Base-by-base conservation (phyloP, 495 filamentous ascomycete genomes). In the Staphylotrichum tortipilum region DNA sequence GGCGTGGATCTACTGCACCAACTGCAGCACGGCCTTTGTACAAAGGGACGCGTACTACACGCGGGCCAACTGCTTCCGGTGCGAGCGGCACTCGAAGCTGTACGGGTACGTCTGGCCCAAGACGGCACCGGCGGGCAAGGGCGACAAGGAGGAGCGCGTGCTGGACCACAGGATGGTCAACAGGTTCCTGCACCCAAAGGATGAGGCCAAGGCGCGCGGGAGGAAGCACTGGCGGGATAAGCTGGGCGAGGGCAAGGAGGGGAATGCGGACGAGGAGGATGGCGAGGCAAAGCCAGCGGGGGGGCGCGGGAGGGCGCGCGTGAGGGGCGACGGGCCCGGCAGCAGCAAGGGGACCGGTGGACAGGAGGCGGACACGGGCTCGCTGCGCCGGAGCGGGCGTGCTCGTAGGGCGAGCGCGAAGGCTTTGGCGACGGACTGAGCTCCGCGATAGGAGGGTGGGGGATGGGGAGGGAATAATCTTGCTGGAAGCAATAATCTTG, bases 91-190 rank as follows among this genome's bases (percentile, higher is more conserved):
- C 57, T 90, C 86, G 22, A 97, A 94, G 66, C 72, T 99, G 1
- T 99, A 96, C 63, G 94, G 94, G 0, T 94, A 85, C 58, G 76
- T 80, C 44, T 99, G 94, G 94, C 92, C 92, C 15, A 94, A 97
- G 67, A 97, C 94, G 2, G 85, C 94, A 30, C 81, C 73, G 18
- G 76, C 82, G 49, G 85, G 85, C 1, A 77, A 77, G 15, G 51
- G 70, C 10, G 92, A 97, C 59, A 79, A 77, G 19, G 89, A 94
- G 59, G 83, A 86, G 47, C 73, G 86, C 2, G 65, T 89, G 7
- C 73, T 88, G 56, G 86, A 90, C 52, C 85, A 89, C 53, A 69
- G 86, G 21, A 78, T 70, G 0, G 70, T 90, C 12, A 81, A 89
- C 59, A 76, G 86, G 9, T 89, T 88, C 57, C 58, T 90, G 21